These are phyloP conservation scores for Rhizopogon salebrosus DNA, from an alignment of 768 basidiomycete species.

Conservation along the genomic window DNA sequence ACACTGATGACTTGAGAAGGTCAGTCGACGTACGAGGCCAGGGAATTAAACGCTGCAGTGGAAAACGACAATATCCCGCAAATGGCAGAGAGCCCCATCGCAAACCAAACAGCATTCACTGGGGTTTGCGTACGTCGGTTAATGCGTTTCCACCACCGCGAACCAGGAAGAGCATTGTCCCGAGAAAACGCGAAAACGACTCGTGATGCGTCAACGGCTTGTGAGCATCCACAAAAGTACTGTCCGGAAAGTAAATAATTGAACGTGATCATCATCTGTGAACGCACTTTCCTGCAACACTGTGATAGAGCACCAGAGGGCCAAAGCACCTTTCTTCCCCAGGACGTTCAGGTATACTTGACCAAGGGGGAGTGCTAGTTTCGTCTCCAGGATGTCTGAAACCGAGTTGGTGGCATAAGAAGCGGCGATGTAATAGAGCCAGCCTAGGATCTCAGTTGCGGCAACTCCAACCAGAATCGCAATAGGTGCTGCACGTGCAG, in stretches of 20 bases:
- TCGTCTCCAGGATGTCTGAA: constrained; percentile 24
- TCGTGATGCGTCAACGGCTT: constrained; percentile 41
- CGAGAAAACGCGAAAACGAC: constrained; percentile 41
- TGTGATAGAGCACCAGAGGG: constrained; percentile 39
- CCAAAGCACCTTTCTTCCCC: constrained; percentile 37
- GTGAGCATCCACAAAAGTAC: constrained; percentile 41
- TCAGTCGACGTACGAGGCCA: constrained; percentile 25
- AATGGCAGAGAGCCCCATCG: constrained; percentile 24
- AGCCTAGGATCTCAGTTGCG: constrained; percentile 36
- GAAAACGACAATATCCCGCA: constrained; percentile 32
- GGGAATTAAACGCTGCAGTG: constrained; percentile 25
- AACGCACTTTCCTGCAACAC: constrained; percentile 34
- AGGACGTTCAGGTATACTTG: constrained; percentile 35
- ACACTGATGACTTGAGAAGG: not conserved
- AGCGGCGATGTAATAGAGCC: constrained; percentile 36
- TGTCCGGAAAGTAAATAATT: constrained; percentile 9
- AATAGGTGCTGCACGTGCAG: constrained; percentile 38
- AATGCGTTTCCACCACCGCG: constrained; percentile 31
- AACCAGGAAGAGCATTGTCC: constrained; percentile 34
- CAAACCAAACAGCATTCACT: constrained; percentile 37
- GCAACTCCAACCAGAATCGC: constrained; percentile 39
- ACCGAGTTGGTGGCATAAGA: constrained; percentile 40
- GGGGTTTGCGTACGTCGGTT: constrained; percentile 29
- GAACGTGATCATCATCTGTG: not conserved
- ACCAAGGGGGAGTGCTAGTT: constrained; percentile 36